phyloP scores from a whole-genome alignment of 805 yeast genomes.

The Hanseniaspora lindneri region DNA sequence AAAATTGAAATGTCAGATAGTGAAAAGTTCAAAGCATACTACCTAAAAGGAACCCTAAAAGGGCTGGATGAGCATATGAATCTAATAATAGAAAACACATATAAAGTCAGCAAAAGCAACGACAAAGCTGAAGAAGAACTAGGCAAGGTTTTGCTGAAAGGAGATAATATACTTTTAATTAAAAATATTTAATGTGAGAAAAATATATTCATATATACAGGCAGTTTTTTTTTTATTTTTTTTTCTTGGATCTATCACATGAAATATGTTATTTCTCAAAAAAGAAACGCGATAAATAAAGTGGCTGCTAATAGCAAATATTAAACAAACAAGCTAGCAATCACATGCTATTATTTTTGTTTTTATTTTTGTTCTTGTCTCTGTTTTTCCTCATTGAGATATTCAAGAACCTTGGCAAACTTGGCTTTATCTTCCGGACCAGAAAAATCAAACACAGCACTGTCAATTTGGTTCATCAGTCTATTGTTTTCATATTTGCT shows the following conservation, averaged over 20 bases:
- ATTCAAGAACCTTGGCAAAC: conserved; percentile 1
- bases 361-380: not conserved
- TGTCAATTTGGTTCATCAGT: conserved; percentile 1
- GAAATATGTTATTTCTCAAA: too few species aligned
- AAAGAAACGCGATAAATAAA: too few species aligned
- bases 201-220: not conserved
- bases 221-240: too few species aligned
- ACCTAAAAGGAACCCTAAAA: conserved; percentile 58
- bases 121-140: conserved; percentile 26
- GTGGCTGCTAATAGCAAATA: too few species aligned
- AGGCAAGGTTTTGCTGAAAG: conserved; percentile 74
- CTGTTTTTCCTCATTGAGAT: conserved; percentile 1
- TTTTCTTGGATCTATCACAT: too few species aligned
- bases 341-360: not conserved
- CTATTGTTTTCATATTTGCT: not conserved
- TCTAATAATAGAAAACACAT: conserved; percentile 48
- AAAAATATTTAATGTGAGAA: conserved; percentile 23
- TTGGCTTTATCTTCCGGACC: not conserved
- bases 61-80: conserved; percentile 99
- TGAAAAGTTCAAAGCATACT: not conserved
- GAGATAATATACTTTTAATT: conserved; percentile 83
- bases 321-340: too few species aligned
- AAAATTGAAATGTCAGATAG: conserved; percentile 4
- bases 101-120: conserved; percentile 42
- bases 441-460: conserved; percentile 6